A percentile compares a stretch with the other conserved stretches of the same genome.
phyloP scores from a whole-genome alignment of 148 eudicot species.

The Camellia lanceoleosa region DNA sequence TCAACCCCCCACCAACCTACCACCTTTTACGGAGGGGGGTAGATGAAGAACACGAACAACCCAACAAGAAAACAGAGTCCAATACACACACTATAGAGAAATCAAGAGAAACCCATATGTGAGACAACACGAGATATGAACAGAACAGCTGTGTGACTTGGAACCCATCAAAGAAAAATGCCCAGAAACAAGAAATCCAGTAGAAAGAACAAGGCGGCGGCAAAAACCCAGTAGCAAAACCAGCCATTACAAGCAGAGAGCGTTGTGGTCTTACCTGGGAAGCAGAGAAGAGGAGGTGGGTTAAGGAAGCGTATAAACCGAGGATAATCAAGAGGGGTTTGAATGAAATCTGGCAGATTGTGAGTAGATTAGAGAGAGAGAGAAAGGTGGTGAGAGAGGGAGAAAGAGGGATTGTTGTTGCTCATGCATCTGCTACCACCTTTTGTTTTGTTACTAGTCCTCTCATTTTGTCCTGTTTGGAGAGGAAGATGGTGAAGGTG shows the following conservation, averaged over 20 bases:
- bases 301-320: slow-evolving; percentile 25
- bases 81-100: slow-evolving; percentile 4
- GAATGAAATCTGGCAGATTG: slow-evolving; percentile 2
- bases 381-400: slow-evolving; percentile 27
- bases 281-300: slow-evolving; percentile 6
- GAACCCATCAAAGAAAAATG: slow-evolving; percentile 13
- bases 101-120: slow-evolving; percentile 10
- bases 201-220: not conserved
- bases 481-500: slow-evolving; percentile 10
- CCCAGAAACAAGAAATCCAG: slow-evolving; percentile 14
- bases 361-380: slow-evolving; percentile 23
- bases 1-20: slow-evolving; percentile 57
- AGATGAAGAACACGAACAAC: slow-evolving; percentile 8
- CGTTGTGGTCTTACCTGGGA: slow-evolving; percentile 22
- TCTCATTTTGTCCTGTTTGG: slow-evolving; percentile 24
- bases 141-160: not conserved
- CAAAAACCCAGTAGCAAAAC: not conserved
- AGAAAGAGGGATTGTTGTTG: slow-evolving; percentile 22
- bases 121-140: not conserved
- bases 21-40: slow-evolving; percentile 38
- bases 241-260: not conserved
- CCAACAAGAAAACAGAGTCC: slow-evolving; percentile 13
- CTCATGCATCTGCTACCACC: slow-evolving; percentile 73
- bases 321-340: slow-evolving; percentile 18
- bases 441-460: slow-evolving; percentile 30